Conservation (phyloP, 177 flowering plant species). For the Tripterygium wilfordii region DNA sequence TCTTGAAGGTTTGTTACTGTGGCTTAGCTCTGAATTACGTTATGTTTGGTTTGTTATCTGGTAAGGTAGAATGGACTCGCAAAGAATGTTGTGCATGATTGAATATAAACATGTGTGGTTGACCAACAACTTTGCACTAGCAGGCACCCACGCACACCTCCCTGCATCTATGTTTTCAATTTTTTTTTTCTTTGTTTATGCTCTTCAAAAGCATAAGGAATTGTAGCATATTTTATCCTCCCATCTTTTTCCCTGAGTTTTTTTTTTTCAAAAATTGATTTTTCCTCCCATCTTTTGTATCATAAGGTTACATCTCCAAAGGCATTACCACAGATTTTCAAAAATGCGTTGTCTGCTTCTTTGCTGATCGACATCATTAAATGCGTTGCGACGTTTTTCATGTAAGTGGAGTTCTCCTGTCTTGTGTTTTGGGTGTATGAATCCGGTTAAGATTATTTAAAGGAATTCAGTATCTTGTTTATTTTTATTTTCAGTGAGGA, state of each 20-base stretch:
- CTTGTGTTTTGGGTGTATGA: background rate
- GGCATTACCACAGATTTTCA: constrained; percentile 68
- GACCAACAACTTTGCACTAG: no score
- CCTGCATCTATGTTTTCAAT: no score
- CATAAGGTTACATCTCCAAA: constrained; percentile 58
- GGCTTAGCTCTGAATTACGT: background rate
- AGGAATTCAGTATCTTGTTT: background rate
- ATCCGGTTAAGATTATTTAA: background rate
- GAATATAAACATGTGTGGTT: no score
- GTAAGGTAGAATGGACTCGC: no score
- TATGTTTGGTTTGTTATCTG: no score
- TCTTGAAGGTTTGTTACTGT: constrained; percentile 60
- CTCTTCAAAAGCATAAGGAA: no score
- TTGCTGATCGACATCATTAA: constrained; percentile 71
- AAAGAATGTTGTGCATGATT: no score
- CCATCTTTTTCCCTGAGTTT: background rate
- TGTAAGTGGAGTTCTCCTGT: constrained; percentile 34
- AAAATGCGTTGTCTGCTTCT: constrained; percentile 74
- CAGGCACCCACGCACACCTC: no score
- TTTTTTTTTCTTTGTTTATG: no score
- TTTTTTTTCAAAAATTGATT: background rate
- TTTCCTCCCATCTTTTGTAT: constrained; percentile 3
- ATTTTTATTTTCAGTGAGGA: constrained; percentile 57
- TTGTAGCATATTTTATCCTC: no score
- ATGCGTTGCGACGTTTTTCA: constrained; percentile 70